Evolutionary conservation across 2,329 filamentous ascomycete genomes (phyloP).

Genomic region (Lasiodiplodia theobromae): DNA sequence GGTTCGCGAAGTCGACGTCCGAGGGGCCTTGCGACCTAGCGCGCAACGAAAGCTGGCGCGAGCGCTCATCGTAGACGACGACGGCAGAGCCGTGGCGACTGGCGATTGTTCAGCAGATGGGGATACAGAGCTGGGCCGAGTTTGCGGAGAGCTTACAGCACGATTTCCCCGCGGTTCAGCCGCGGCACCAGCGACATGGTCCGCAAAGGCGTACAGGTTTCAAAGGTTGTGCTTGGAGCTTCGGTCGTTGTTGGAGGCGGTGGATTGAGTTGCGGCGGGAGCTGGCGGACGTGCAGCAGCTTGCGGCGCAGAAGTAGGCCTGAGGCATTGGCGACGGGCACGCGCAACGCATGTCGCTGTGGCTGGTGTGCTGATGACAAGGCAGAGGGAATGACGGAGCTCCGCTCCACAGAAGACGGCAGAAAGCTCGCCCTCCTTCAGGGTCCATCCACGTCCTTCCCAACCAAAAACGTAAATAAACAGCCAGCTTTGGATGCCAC

Average conservation of each 20-base stretch:
- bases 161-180: constrained; percentile 30
- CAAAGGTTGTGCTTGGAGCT: neutral
- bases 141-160: constrained; percentile 20
- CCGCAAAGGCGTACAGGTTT: constrained; percentile 6
- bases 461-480: constrained; percentile 6
- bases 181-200: constrained; percentile 29
- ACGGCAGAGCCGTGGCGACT: constrained; percentile 93
- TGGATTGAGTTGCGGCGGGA: constrained; percentile 1
- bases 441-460: constrained; percentile 1
- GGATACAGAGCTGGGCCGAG: neutral
- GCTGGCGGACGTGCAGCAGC: neutral
- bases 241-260: neutral
- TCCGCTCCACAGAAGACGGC: constrained; percentile 25
- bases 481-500: neutral
- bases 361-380: constrained; percentile 15
- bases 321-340: constrained; percentile 3
- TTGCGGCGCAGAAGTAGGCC: constrained; percentile 5
- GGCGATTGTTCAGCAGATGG: neutral
- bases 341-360: constrained; percentile 21
- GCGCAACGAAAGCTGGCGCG: constrained; percentile 83
- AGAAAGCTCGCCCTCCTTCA: neutral
- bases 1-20: constrained; percentile 65
- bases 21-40: constrained; percentile 59
- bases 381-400: constrained; percentile 18
- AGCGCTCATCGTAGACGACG: constrained; percentile 86